These are phyloP conservation scores for Teunomyces funiuensis DNA, from an alignment of 805 yeast species.

Conservation along the genomic window DNA sequence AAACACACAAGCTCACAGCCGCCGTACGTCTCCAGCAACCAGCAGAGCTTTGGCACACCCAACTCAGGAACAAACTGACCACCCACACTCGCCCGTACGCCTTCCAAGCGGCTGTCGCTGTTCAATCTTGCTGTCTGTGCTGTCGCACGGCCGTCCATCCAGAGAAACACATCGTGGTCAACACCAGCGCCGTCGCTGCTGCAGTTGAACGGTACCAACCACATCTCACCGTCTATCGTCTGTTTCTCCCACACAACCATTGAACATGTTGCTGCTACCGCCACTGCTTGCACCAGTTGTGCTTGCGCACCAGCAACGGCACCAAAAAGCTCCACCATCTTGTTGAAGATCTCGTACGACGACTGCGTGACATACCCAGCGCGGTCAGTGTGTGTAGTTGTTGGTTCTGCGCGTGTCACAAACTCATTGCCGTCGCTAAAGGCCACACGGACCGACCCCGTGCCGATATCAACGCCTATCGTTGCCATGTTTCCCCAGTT, in stretches of 20 bases:
- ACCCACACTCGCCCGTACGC: constrained; percentile 20
- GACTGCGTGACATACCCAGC: constrained; percentile 38
- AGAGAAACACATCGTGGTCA: constrained; percentile 47
- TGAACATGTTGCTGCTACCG: constrained; percentile 60
- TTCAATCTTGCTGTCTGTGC: constrained; percentile 33
- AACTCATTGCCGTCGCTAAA: constrained; percentile 18
- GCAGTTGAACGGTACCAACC: constrained; percentile 7
- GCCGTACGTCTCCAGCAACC: constrained; percentile 25
- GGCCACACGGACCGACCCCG: constrained; percentile 48
- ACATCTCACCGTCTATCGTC: constrained; percentile 12
- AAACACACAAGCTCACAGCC: constrained; percentile 33
- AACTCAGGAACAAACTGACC: constrained; percentile 58
- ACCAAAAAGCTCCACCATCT: constrained; percentile 24
- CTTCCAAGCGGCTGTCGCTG: constrained; percentile 14
- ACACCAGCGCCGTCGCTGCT: constrained; percentile 13
- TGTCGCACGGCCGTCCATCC: constrained; percentile 58
- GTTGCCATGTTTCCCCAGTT: neutral
- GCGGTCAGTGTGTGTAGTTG: constrained; percentile 15
- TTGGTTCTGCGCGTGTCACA: constrained; percentile 15
- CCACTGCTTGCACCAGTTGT: constrained; percentile 19
- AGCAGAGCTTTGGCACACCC: constrained; percentile 54
- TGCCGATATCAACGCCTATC: constrained; percentile 53
- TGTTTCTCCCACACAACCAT: constrained; percentile 44
- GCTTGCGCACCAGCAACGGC: neutral
- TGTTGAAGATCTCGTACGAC: constrained; percentile 36